These are phyloP conservation scores for Fagopyrum tataricum DNA, from an alignment of 148 eudicot genomes.

Conservation along the genomic window DNA sequence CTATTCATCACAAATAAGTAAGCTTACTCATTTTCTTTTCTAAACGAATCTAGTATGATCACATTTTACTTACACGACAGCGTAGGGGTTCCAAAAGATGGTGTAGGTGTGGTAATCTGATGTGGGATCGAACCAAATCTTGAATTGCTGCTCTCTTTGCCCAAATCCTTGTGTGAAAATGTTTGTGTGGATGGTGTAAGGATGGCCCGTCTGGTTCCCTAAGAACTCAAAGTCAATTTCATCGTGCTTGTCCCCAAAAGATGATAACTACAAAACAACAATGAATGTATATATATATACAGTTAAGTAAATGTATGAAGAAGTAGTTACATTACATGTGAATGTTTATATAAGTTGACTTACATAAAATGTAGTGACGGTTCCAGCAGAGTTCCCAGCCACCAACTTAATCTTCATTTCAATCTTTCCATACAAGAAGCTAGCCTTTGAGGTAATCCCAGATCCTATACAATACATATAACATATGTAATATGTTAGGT, in stretches of 20 bases:
- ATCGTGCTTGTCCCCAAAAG: slow-evolving; percentile 15
- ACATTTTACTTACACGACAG: slow-evolving; percentile 36
- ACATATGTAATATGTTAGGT: too few relatives aligned
- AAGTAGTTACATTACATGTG: too few relatives aligned
- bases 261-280: slow-evolving; percentile 10
- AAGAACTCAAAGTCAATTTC: slow-evolving; percentile 34
- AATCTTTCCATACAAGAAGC: slow-evolving; percentile 23
- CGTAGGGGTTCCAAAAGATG: slow-evolving; percentile 24
- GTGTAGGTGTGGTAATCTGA: slow-evolving; percentile 27
- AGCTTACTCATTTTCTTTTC: not conserved
- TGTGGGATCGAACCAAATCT: slow-evolving; percentile 36
- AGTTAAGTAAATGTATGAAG: too few relatives aligned
- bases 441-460: slow-evolving; percentile 18
- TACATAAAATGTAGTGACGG: slow-evolving; percentile 30
- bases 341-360: not conserved
- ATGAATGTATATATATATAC: too few relatives aligned
- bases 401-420: slow-evolving; percentile 26
- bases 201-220: slow-evolving; percentile 26
- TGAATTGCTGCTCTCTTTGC: slow-evolving; percentile 19
- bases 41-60: not conserved
- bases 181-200: slow-evolving; percentile 31
- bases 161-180: slow-evolving; percentile 12
- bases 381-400: slow-evolving; percentile 32
- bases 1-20: not conserved
- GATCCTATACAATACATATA: too few relatives aligned